phyloP scores from a whole-genome alignment of 495 filamentous ascomycete species.

The Pyronema omphalodes region DNA sequence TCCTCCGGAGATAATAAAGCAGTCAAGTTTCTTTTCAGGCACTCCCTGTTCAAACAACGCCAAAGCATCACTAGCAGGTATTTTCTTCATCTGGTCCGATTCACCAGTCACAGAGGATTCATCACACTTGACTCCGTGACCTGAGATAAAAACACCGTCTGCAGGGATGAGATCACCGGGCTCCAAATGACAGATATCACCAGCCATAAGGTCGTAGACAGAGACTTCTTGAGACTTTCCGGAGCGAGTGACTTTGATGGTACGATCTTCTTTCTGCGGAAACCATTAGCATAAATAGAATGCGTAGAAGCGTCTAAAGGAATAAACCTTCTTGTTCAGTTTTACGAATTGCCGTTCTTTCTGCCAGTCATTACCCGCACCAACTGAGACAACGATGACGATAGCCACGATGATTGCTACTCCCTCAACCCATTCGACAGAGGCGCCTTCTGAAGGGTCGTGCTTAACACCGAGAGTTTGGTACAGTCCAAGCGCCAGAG shows the following conservation, averaged over 20 bases:
- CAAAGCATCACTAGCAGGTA: conserved; percentile 42
- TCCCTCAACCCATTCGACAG: conserved; percentile 60
- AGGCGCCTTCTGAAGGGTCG: conserved; percentile 30
- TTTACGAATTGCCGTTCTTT: conserved; percentile 55
- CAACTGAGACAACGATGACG: conserved; percentile 46
- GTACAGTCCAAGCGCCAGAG: conserved; percentile 60
- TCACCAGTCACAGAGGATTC: conserved; percentile 65
- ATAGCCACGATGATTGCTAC: conserved; percentile 56
- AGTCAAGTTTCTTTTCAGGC: conserved; percentile 40
- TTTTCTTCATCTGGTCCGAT: conserved; percentile 48
- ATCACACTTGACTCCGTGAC: conserved; percentile 58
- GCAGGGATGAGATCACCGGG: conserved; percentile 78
- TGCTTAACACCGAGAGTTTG: conserved; percentile 33
- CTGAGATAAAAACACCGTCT: conserved; percentile 57
- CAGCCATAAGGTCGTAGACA: conserved; percentile 62
- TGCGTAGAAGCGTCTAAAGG: background rate
- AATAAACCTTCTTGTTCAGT: conserved; percentile 39
- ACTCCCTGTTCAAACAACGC: conserved; percentile 38
- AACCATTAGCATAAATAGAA: conserved; percentile 5
- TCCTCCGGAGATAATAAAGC: conserved; percentile 65
- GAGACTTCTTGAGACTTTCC: conserved; percentile 60
- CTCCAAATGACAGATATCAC: conserved; percentile 67
- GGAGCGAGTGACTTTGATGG: conserved; percentile 57
- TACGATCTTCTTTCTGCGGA: conserved; percentile 41
- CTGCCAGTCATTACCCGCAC: conserved; percentile 53